Evolutionary conservation across 257 asterid species (phyloP).

Genomic region (Penstemon newberryi): DNA sequence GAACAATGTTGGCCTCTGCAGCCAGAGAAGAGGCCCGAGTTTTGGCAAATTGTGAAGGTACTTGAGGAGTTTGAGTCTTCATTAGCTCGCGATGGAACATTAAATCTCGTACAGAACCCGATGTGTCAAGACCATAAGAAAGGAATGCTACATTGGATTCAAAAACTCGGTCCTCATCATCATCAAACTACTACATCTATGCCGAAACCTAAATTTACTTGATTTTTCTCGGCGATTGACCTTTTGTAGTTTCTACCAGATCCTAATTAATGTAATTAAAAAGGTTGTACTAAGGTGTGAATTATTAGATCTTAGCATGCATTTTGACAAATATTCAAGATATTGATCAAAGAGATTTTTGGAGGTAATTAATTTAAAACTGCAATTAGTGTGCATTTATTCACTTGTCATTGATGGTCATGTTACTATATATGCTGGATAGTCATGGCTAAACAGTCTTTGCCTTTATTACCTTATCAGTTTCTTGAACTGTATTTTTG

Average conservation of each 20-base stretch:
- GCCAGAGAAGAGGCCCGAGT: slow-evolving; percentile 89
- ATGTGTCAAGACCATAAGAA: slow-evolving; percentile 57
- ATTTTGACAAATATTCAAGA: background rate
- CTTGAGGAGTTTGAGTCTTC: slow-evolving; percentile 74
- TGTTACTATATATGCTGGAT: slow-evolving; percentile 1
- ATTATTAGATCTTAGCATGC: slow-evolving; percentile 32
- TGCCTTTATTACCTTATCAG: background rate
- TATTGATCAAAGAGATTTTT: too few species aligned
- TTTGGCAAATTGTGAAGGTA: slow-evolving; percentile 86
- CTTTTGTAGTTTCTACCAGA: slow-evolving; percentile 36
- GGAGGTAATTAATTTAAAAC: background rate
- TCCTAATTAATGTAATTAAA: slow-evolving; percentile 39
- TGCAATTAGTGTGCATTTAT: background rate
- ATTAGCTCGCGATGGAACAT: slow-evolving; percentile 55
- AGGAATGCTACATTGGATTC: slow-evolving; percentile 69
- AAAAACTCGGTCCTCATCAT: slow-evolving; percentile 52
- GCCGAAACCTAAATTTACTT: slow-evolving; percentile 58
- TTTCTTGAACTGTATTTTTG: background rate
- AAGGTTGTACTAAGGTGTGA: slow-evolving; percentile 26
- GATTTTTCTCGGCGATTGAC: slow-evolving; percentile 36
- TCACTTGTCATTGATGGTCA: background rate
- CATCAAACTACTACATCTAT: slow-evolving; percentile 40
- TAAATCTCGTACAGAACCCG: slow-evolving; percentile 45
- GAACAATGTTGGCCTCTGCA: slow-evolving; percentile 84
- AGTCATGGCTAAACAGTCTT: slow-evolving; percentile 7